Percentiles rank a stretch among this genome's conserved stretches.
phyloP scores from a whole-genome alignment of 2,329 filamentous ascomycete genomes.

The Cercospora sp. region DNA sequence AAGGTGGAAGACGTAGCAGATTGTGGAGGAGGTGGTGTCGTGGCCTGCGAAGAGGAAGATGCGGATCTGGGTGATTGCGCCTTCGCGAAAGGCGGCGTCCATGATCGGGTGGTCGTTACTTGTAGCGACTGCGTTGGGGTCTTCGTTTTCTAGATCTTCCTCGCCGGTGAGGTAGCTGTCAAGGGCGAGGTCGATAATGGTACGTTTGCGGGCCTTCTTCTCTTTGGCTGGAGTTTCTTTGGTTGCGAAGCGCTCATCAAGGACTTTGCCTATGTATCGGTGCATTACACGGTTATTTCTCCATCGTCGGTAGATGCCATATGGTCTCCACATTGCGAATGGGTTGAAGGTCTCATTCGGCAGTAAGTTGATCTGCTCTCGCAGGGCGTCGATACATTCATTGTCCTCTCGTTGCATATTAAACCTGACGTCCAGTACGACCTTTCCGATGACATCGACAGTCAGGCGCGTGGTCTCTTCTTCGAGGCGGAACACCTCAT shows the following conservation, averaged over 20 bases:
- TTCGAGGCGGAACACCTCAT: conserved; percentile 45
- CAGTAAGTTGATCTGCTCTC: conserved; percentile 36
- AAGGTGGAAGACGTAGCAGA: conserved; percentile 43
- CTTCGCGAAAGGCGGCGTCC: conserved; percentile 38
- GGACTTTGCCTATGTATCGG: conserved; percentile 33
- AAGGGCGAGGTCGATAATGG: conserved; percentile 36
- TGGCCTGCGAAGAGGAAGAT: conserved; percentile 46
- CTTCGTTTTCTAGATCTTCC: conserved; percentile 11
- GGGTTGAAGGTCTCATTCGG: conserved; percentile 27
- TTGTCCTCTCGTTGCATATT: conserved; percentile 40
- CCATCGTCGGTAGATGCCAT: conserved; percentile 28
- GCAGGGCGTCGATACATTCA: conserved; percentile 42
- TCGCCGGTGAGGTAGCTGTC: conserved; percentile 39
- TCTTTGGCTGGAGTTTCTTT: conserved; percentile 32
- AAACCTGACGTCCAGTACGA: conserved; percentile 43
- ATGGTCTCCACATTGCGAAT: conserved; percentile 26
- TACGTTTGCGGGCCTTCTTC: conserved; percentile 22
- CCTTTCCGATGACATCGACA: conserved; percentile 47
- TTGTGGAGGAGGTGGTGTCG: conserved; percentile 41
- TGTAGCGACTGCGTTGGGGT: conserved; percentile 14
- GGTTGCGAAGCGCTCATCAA: conserved; percentile 40
- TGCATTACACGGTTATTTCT: conserved; percentile 28
- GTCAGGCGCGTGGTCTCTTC: conserved; percentile 44
- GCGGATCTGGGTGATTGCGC: conserved; percentile 39
- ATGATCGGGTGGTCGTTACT: conserved; percentile 23